Conservation (phyloP, 805 yeast species). For the Wickerhamiella kazuoi region DNA sequence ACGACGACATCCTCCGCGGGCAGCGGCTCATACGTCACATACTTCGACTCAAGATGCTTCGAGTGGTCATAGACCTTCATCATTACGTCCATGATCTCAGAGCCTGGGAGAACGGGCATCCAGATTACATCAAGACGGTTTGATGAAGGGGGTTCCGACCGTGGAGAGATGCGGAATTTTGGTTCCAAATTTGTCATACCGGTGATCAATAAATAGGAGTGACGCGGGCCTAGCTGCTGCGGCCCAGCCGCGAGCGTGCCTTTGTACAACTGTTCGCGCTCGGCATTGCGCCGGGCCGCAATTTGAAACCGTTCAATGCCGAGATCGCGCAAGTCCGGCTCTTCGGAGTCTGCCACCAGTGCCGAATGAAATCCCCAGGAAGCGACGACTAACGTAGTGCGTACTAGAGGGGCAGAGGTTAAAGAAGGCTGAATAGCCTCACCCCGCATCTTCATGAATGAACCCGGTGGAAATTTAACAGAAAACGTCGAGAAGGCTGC, state of each 20-base stretch:
- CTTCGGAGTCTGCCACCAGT: slow-evolving; percentile 62
- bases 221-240: slow-evolving; percentile 22
- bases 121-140: slow-evolving; percentile 29
- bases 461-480: slow-evolving; percentile 27
- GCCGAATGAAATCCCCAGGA: slow-evolving; percentile 84
- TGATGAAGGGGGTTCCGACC: slow-evolving; percentile 28
- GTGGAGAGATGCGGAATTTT: slow-evolving; percentile 45
- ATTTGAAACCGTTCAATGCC: slow-evolving; percentile 52
- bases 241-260: slow-evolving; percentile 22
- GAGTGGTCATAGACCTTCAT: slow-evolving; percentile 39
- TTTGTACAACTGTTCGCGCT: slow-evolving; percentile 32
- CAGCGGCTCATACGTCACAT: slow-evolving; percentile 31
- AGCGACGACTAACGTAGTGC: slow-evolving; percentile 34
- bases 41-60: slow-evolving; percentile 30
- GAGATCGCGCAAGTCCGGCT: slow-evolving; percentile 41
- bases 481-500: slow-evolving; percentile 29
- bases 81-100: slow-evolving; percentile 37
- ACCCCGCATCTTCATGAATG: slow-evolving; percentile 16
- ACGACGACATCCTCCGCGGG: slow-evolving; percentile 3
- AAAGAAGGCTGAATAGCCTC: background rate
- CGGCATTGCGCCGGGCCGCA: slow-evolving; percentile 45
- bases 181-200: slow-evolving; percentile 41
- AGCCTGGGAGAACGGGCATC: slow-evolving; percentile 24
- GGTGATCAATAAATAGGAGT: slow-evolving; percentile 44
- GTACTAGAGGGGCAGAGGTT: slow-evolving; percentile 6